Evolutionary conservation across 1,284 basidiomycete genomes (phyloP).

Genomic region (Lignosus rhinocerotis): DNA sequence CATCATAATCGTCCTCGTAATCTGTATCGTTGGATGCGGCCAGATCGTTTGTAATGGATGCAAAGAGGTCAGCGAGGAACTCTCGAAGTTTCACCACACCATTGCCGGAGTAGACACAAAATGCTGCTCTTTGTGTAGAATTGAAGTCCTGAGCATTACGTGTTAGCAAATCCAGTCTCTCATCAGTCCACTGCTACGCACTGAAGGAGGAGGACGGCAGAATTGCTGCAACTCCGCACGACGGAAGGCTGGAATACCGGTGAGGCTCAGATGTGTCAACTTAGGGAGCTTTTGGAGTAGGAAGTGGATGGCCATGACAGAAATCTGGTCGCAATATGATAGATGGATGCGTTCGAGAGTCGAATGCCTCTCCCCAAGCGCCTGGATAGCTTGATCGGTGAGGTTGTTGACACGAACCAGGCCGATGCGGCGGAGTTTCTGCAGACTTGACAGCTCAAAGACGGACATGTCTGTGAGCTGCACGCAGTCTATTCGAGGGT

Average conservation of each 20-base stretch:
- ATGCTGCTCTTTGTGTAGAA: slow-evolving; percentile 85
- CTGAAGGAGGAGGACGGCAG: slow-evolving; percentile 86
- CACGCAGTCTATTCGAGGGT: slow-evolving; percentile 65
- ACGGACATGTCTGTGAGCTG: slow-evolving; percentile 93
- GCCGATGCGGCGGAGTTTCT: slow-evolving; percentile 92
- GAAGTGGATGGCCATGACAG: slow-evolving; percentile 89
- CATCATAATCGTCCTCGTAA: slow-evolving; percentile 68
- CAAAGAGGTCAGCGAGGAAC: slow-evolving; percentile 74
- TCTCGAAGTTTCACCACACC: slow-evolving; percentile 85
- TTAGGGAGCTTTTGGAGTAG: slow-evolving; percentile 86
- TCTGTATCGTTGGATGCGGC: slow-evolving; percentile 72
- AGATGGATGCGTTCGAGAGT: slow-evolving; percentile 95
- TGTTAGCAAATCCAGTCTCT: background rate
- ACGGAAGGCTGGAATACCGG: slow-evolving; percentile 93
- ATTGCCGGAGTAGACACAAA: slow-evolving; percentile 96
- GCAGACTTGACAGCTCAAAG: slow-evolving; percentile 85
- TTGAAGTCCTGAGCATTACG: slow-evolving; percentile 79
- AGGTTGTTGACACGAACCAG: slow-evolving; percentile 92
- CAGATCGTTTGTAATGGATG: slow-evolving; percentile 67
- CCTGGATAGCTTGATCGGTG: slow-evolving; percentile 91
- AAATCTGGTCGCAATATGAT: slow-evolving; percentile 96
- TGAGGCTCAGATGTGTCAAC: slow-evolving; percentile 93
- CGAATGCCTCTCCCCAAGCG: slow-evolving; percentile 78
- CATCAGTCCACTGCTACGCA: slow-evolving; percentile 39
- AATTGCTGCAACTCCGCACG: slow-evolving; percentile 86